Evolutionary conservation across 2,329 filamentous ascomycete genomes (phyloP), one percentile per base, ranked within the genome.

Genomic region (Eutypella sp.): DNA sequence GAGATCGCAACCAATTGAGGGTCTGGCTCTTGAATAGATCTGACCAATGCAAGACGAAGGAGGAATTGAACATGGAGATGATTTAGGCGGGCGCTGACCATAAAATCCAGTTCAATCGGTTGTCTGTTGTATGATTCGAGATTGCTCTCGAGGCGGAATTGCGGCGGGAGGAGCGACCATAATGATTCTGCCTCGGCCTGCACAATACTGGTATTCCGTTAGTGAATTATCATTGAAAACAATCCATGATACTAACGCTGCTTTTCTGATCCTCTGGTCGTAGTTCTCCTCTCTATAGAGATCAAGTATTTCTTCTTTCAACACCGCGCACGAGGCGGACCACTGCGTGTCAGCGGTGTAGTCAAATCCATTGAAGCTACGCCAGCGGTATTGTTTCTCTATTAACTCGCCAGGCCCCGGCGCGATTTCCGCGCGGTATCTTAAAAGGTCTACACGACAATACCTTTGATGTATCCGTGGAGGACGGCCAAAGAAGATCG

Each of bases 401-500:
- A 45, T 33, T n/a, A n/a, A 5, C 9, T 42, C 4, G 25, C 13
- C 3, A 18, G 22, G 22, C 10, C 9, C 18, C 27, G 22, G 65
- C 7, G 7, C 8, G 13, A 13, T 13, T 29, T 29, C 25, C 13
- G 25, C 25, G 25, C 25, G 25, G 13, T 29, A 29, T 29, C 25
- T 7, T 13, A 29, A 66, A 23, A 69, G 48, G 6, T 63, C 56
- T 10, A 72, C 61, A 3, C 59, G 58, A 51, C 71, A 73, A 46
- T 67, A 73, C 33, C 65, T 63, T 31, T 66, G 60, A n/a, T 64
- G 64, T 33, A 76, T 67, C 2, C 72, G 62, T 3, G 72, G 71
- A 4, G 73, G 73, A 2, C 73, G 64, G 4, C 73, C 73, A n/a
- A 75, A 65, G 43, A 76, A 76, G 2, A 74, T 69, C 1, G 72